phyloP scores from a whole-genome alignment of 495 filamentous ascomycete species.

The Xylaria sp. region DNA sequence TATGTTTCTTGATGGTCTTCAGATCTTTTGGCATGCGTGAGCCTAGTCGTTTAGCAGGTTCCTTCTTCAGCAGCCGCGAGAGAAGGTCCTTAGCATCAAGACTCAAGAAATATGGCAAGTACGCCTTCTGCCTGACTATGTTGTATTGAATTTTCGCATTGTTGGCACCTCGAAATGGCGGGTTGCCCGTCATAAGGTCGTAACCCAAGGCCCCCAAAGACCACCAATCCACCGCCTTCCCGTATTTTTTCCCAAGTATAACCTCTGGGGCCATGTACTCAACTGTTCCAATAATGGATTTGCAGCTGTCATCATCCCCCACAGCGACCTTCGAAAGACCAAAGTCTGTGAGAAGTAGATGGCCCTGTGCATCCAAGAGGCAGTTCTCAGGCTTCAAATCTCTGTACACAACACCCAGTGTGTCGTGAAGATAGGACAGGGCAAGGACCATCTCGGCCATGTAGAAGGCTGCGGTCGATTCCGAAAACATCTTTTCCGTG shows the following conservation, averaged over 20 bases:
- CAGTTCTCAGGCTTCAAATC: constrained; percentile 99
- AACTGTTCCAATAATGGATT: constrained; percentile 88
- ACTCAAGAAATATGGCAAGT: constrained; percentile 84
- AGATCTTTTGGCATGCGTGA: constrained; percentile 88
- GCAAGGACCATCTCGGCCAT: constrained; percentile 98
- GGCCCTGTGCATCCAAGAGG: constrained; percentile 87
- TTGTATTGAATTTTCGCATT: constrained; percentile 91
- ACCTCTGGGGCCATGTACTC: constrained; percentile 99
- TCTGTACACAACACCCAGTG: constrained; percentile 91
- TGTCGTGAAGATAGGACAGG: constrained; percentile 88
- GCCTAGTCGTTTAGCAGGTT: constrained; percentile 86
- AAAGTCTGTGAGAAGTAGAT: constrained; percentile 95
- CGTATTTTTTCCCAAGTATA: constrained; percentile 82
- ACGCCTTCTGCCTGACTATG: constrained; percentile 88
- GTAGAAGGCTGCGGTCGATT: constrained; percentile 90
- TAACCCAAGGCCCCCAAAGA: constrained; percentile 90
- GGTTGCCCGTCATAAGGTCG: constrained; percentile 88
- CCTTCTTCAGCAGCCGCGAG: constrained; percentile 85
- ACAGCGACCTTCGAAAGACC: constrained; percentile 95
- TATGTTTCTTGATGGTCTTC: constrained; percentile 84
- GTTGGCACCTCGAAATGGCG: constrained; percentile 90
- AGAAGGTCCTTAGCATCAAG: constrained; percentile 93
- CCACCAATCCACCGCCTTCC: constrained; percentile 98
- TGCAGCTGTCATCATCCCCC: constrained; percentile 77
- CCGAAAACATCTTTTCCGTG: constrained; percentile 89